Conservation (phyloP, 2,329 filamentous ascomycete genomes). For the Colletotrichum tropicale region DNA sequence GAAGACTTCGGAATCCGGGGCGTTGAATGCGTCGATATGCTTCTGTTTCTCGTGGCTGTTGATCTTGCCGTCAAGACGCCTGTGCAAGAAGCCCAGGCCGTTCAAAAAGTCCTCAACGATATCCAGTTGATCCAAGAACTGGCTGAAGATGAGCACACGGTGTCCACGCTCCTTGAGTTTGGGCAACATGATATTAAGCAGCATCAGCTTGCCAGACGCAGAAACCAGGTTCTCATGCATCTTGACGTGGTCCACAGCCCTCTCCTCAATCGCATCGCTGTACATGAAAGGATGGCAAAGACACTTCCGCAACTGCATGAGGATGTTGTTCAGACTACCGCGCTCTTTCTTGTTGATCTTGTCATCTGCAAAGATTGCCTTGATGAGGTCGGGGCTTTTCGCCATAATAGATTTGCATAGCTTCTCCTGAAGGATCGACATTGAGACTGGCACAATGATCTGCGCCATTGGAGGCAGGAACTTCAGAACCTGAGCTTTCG, state of each 20-base stretch:
- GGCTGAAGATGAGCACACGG: slow-evolving; percentile 92
- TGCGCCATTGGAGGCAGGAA: slow-evolving; percentile 94
- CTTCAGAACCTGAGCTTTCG: slow-evolving; percentile 87
- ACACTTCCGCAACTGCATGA: slow-evolving; percentile 94
- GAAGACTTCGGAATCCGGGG: slow-evolving; percentile 80
- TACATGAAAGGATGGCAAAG: slow-evolving; percentile 97
- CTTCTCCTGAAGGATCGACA: slow-evolving; percentile 92
- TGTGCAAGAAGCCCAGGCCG: slow-evolving; percentile 73
- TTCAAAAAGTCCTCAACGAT: slow-evolving; percentile 91
- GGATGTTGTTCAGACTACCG: slow-evolving; percentile 87
- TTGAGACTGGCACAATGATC: slow-evolving; percentile 94
- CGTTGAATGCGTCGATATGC: slow-evolving; percentile 92
- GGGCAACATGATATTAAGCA: slow-evolving; percentile 85
- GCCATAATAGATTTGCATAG: slow-evolving; percentile 92
- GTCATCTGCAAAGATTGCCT: slow-evolving; percentile 77
- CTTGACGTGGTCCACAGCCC: slow-evolving; percentile 61
- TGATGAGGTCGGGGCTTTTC: slow-evolving; percentile 88
- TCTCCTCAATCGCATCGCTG: slow-evolving; percentile 87
- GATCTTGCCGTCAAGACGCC: slow-evolving; percentile 86
- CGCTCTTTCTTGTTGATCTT: slow-evolving; percentile 74
- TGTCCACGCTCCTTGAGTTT: slow-evolving; percentile 86
- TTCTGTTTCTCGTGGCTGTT: slow-evolving; percentile 88
- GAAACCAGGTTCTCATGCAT: slow-evolving; percentile 85
- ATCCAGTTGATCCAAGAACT: slow-evolving; percentile 87
- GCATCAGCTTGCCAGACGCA: slow-evolving; percentile 85